Evolutionary conservation across 129 eudicot species (phyloP).

Genomic region (Apium graveolens): DNA sequence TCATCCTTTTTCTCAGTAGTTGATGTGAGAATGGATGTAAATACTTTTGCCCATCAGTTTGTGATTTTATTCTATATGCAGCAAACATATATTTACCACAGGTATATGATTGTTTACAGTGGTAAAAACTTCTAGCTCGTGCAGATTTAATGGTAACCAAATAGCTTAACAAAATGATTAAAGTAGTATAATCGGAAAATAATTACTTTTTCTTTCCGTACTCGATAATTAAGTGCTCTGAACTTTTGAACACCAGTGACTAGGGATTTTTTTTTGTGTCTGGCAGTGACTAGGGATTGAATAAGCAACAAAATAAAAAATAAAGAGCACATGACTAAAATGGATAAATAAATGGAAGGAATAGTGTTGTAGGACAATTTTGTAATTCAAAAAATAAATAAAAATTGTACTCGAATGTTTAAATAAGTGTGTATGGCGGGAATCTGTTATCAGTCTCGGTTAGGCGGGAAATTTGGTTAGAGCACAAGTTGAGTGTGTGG

Average conservation of each 20-base stretch:
- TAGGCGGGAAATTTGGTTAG: too few species aligned
- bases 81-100: neutral
- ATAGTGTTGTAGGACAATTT: too few species aligned
- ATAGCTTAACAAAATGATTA: neutral
- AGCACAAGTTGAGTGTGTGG: too few species aligned
- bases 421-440: too few species aligned
- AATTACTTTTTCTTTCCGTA: neutral
- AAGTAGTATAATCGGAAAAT: neutral
- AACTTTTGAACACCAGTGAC: neutral
- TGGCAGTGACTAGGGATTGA: neutral
- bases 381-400: too few species aligned
- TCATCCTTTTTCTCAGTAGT: neutral
- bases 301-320: neutral
- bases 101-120: neutral
- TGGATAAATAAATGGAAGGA: neutral
- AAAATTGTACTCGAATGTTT: too few species aligned
- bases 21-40: neutral
- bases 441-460: too few species aligned
- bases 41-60: neutral
- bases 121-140: neutral
- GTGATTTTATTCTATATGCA: neutral
- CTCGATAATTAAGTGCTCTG: neutral
- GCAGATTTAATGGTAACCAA: neutral
- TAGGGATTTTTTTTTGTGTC: too few species aligned
- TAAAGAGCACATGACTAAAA: neutral